Evolutionary conservation across 2,329 filamentous ascomycete genomes (phyloP).

Genomic region (Colletotrichum sp.): DNA sequence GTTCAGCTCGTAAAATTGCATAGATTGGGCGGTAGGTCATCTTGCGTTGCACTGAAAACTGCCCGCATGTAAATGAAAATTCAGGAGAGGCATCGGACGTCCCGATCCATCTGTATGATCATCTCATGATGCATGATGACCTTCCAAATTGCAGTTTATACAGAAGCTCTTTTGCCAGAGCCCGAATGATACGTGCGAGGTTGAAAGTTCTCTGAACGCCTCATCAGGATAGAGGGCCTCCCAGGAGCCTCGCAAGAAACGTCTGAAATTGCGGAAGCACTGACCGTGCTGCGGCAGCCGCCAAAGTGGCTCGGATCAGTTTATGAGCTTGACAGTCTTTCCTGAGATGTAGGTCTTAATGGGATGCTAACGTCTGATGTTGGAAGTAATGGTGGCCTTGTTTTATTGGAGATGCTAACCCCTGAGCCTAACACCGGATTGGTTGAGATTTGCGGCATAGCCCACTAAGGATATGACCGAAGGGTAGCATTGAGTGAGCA

Average conservation of each 20-base stretch:
- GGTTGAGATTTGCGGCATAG: background rate
- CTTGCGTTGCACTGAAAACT: accelerated
- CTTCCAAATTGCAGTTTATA: background rate
- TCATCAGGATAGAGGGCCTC: background rate
- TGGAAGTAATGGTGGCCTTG: background rate
- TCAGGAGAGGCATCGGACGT: background rate
- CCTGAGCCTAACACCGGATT: background rate
- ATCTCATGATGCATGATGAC: background rate
- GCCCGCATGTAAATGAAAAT: background rate
- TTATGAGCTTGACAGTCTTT: background rate
- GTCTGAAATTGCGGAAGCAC: background rate
- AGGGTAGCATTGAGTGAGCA: background rate
- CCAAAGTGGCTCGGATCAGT: background rate
- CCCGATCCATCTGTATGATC: background rate
- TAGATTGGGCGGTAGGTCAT: background rate
- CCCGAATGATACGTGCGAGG: background rate
- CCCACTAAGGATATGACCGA: background rate
- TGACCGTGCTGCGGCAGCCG: background rate
- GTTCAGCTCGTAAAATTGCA: background rate
- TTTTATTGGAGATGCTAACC: background rate
- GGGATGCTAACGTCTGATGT: background rate
- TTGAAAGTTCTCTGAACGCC: background rate
- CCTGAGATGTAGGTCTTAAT: background rate
- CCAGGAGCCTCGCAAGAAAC: background rate
- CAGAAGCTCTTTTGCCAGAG: background rate